These are phyloP conservation scores for Clathrospora elynae DNA, from an alignment of 2,329 filamentous ascomycete species.

Conservation along the genomic window DNA sequence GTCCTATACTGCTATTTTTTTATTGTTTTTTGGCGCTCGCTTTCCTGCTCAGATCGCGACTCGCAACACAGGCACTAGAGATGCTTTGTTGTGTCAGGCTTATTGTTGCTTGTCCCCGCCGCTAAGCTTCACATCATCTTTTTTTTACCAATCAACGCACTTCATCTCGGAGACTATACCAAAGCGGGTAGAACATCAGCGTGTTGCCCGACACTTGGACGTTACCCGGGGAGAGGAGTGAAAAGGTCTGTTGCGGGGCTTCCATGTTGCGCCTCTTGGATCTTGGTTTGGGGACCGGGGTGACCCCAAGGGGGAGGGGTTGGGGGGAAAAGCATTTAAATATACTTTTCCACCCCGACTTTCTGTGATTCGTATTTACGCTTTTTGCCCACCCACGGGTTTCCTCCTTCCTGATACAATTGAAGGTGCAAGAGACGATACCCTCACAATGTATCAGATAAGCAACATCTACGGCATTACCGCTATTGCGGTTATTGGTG, in stretches of 20 bases:
- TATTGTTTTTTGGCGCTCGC: conserved; percentile 10
- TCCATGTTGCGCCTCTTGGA: conserved; percentile 20
- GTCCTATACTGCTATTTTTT: too few species aligned
- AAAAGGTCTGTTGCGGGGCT: conserved; percentile 24
- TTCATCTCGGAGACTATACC: conserved; percentile 26
- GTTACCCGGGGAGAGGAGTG: conserved; percentile 19
- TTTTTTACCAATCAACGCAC: conserved; percentile 21
- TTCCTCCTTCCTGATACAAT: conserved; percentile 7
- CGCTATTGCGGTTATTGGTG: conserved; percentile 65
- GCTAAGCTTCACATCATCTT: conserved; percentile 8
- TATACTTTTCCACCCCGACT: conserved; percentile 7
- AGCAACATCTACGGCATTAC: conserved; percentile 65
- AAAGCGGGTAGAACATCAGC: conserved; percentile 23
- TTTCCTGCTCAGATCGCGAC: conserved; percentile 10
- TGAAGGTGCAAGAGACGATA: conserved; percentile 1
- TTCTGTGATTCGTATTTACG: neutral
- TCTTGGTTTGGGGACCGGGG: conserved; percentile 8
- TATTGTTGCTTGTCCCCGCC: conserved; percentile 15
- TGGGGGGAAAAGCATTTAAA: conserved; percentile 23
- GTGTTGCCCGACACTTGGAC: conserved; percentile 9
- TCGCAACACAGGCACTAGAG: conserved; percentile 26
- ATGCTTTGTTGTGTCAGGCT: conserved; percentile 26
- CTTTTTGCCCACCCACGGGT: conserved; percentile 9
- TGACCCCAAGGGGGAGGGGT: conserved; percentile 12
- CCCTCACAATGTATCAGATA: conserved; percentile 47